Percentiles rank a stretch among this genome's conserved stretches.
These are phyloP conservation scores for Ciborinia camelliae DNA, from an alignment of 2,329 filamentous ascomycete genomes.

Conservation along the genomic window DNA sequence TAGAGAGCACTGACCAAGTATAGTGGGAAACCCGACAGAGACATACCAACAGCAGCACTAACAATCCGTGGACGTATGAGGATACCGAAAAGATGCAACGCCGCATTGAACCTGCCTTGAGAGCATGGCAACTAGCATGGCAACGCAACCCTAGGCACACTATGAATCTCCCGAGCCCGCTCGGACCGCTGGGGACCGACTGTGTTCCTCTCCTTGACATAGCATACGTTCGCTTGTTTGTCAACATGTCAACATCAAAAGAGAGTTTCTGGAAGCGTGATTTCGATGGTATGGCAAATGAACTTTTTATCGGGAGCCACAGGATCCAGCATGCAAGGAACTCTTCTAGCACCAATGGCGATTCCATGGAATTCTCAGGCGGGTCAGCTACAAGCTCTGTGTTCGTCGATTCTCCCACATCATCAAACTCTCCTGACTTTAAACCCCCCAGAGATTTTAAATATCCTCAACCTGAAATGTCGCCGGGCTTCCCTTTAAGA, in stretches of 20 bases:
- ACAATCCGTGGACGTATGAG: conserved; percentile 82
- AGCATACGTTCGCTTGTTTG: conserved; percentile 87
- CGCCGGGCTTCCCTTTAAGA: conserved; percentile 53
- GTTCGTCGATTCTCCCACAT: conserved; percentile 51
- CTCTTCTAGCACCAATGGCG: conserved; percentile 49
- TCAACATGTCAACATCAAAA: conserved; percentile 88
- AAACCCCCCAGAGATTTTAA: conserved; percentile 26
- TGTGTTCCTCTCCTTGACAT: conserved; percentile 87
- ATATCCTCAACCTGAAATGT: conserved; percentile 31
- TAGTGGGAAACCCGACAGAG: conserved; percentile 87
- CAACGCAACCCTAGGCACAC: conserved; percentile 80
- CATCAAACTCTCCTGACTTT: conserved; percentile 46
- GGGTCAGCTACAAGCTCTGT: conserved; percentile 44
- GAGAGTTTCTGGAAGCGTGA: conserved; percentile 93
- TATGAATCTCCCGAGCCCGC: conserved; percentile 79
- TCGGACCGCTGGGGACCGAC: conserved; percentile 81
- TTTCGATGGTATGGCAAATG: conserved; percentile 86
- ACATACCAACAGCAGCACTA: conserved; percentile 82
- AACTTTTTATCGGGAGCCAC: conserved; percentile 67
- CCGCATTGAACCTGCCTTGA: conserved; percentile 88
- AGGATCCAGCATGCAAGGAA: conserved; percentile 72
- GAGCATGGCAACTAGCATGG: conserved; percentile 94
- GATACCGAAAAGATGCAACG: conserved; percentile 96
- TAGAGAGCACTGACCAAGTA: neutral
- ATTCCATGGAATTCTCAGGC: conserved; percentile 28